Evolutionary conservation across 2,329 filamentous ascomycete genomes (phyloP), one percentile per base, ranked within the genome.

Genomic region (Penicillium thymicola): DNA sequence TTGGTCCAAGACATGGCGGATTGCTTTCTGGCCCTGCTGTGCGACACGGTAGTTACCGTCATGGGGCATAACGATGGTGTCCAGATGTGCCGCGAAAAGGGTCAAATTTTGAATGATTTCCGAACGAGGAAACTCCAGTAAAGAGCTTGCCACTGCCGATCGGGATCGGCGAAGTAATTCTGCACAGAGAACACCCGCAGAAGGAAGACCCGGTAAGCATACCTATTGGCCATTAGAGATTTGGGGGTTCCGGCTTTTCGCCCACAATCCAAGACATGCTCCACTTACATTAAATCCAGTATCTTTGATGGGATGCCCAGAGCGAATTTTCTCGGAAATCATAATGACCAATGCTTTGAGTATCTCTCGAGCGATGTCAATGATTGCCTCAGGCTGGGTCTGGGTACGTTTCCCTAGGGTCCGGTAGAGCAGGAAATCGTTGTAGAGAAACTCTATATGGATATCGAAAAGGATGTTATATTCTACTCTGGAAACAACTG

Each of bases 61-160:
- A 28, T 67, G 44, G 8, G 57, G 59, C 2, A 42, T 54, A 25
- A 68, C 58, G 0, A 65, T 59, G 3, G 58, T 64, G 25, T 65
- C 62, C 2, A 69, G 53, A 36, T 69, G 58, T 9, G 63, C 63
- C 1, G 62, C 60, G 46, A 70, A 69, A 11, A 70, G 53, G 13
- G 65, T 68, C 4, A 70, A 57, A 32, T 64, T 67, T 28, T 71
- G 68, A 21, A 70, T 70, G 9, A 69, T 56, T 21, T 68, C 62
- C 1, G 68, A 67, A 18, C 68, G 65, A 10, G 62, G 64, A 23
- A 68, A 62, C 2, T 8, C 46, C 7, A 25, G 21, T 10, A 42
- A 13, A 13, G 28, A 30, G 7, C 43, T 23, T 43, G 14, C 43
- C 8, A 45, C 30, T 11, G 44, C 25, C 3, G 53, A 32, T 13